Evolutionary conservation across 2,329 filamentous ascomycete genomes (phyloP).

Genomic region (Grosmannia serpens): DNA sequence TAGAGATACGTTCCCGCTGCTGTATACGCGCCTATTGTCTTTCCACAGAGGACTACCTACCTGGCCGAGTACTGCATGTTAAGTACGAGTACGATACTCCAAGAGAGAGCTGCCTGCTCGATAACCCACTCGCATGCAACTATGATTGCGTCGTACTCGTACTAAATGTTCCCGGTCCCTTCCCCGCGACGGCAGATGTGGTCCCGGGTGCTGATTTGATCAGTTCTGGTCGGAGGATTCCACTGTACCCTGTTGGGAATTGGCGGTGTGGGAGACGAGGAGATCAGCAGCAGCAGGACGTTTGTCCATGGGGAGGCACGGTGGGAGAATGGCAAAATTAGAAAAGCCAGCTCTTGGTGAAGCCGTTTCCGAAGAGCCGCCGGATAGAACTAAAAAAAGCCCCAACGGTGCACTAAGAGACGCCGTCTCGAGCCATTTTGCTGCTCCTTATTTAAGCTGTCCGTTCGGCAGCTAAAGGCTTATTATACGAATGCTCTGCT

Average conservation of each 20-base stretch:
- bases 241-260: not conserved
- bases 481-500: not conserved
- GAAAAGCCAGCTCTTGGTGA: not conserved
- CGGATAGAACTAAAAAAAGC: not conserved
- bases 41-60: too few relatives aligned
- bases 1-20: too few relatives aligned
- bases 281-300: not conserved
- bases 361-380: not conserved
- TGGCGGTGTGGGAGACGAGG: not conserved
- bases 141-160: not conserved
- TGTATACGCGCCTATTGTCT: too few relatives aligned
- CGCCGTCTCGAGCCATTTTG: too few relatives aligned
- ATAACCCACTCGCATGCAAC: too few relatives aligned
- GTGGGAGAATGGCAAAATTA: not conserved
- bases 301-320: not conserved
- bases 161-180: not conserved
- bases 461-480: not conserved
- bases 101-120: not conserved
- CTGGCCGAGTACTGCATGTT: too few relatives aligned
- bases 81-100: too few relatives aligned
- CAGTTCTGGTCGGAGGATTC: too few relatives aligned
- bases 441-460: not conserved
- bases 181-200: not conserved
- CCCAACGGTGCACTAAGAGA: not conserved
- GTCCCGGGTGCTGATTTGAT: too few relatives aligned